Evolutionary conservation across 1,284 basidiomycete species (phyloP), one percentile per base, ranked within the genome.

Genomic region (Cystobasidium slooffiae): DNA sequence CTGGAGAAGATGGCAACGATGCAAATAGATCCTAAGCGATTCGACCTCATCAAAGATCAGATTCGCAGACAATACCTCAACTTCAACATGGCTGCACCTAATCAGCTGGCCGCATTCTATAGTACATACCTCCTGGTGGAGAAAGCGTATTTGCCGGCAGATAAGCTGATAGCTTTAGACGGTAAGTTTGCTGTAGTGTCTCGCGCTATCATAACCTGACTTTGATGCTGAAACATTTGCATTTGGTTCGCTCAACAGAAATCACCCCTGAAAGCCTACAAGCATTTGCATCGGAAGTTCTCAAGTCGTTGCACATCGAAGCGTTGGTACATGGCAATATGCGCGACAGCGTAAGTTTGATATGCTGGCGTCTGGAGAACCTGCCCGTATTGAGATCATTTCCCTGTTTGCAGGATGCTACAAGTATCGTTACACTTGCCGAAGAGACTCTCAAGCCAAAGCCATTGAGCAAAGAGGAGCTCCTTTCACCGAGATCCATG

Each of bases 291-390:
- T 83, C 83, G 12, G 84, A 87, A 58, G 79, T 97, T 18, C 84
- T 97, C 18, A 87, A 87, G 14, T 85, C 89, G 67, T 84, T 92
- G 69, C 88, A 91, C 80, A 84, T 94, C 62, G 88, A 91, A 74
- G 90, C 91, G 52, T 85, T 99, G 14, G 89, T 91, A 0, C 86
- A 90, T 68, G 97, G 97, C 16, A 99, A 99, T 83, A 84, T 97
- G 74, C 86, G 87, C 76, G 89, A 90, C 79, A 89, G 92, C 12
- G 64, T 66, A 43, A 8, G 64, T 53, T 10, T 14, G 6, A 10
- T 46, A 20, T 22, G 3, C 10, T 6, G 6, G n/a, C 43, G 51
- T 16, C 12, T 39, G 22, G 16, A n/a, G 46, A 31, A 3, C 20
- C 20, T 24, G 20, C 6, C 22, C 1, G 49, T 66, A 41, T 31